Conservation (phyloP, 1,284 basidiomycete genomes). For the Ustilago hordei region DNA sequence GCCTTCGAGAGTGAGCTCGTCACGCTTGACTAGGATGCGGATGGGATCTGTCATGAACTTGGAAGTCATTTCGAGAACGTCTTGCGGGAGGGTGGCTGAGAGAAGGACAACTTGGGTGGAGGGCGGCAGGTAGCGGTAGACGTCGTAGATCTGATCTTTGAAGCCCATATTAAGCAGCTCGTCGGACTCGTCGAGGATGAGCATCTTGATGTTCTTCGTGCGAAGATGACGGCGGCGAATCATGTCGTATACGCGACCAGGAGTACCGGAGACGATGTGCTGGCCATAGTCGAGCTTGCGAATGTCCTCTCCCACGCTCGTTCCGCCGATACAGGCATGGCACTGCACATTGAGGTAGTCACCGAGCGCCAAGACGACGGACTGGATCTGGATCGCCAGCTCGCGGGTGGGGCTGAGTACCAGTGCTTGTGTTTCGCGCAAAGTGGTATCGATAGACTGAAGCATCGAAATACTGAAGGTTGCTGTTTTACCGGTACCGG, state of each 20-base stretch:
- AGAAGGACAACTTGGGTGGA: slow-evolving; percentile 97
- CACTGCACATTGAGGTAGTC: slow-evolving; percentile 99
- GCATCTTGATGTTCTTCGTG: slow-evolving; percentile 99
- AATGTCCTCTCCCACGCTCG: slow-evolving; percentile 97
- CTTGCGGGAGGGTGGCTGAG: slow-evolving; percentile 94
- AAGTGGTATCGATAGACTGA: slow-evolving; percentile 89
- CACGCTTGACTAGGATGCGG: slow-evolving; percentile 98
- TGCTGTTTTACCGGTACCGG: slow-evolving; percentile 99
- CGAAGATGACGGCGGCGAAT: slow-evolving; percentile 92
- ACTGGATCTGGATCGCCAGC: slow-evolving; percentile 88
- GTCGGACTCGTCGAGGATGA: slow-evolving; percentile 97
- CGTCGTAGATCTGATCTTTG: slow-evolving; percentile 99
- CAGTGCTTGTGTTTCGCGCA: slow-evolving; percentile 95
- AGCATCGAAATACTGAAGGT: slow-evolving; percentile 78
- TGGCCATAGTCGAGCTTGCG: slow-evolving; percentile 97
- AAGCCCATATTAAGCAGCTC: slow-evolving; percentile 98
- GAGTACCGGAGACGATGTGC: slow-evolving; percentile 96
- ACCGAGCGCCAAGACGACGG: slow-evolving; percentile 94
- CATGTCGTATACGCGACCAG: slow-evolving; percentile 99
- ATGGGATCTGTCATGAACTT: slow-evolving; percentile 99
- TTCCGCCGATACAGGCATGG: slow-evolving; percentile 98
- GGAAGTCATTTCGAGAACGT: slow-evolving; percentile 99
- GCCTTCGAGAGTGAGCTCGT: slow-evolving; percentile 97
- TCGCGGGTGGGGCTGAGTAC: slow-evolving; percentile 81
- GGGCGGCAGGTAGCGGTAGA: slow-evolving; percentile 97